A percentile compares a stretch with the other conserved stretches of the same genome.
phyloP scores from a whole-genome alignment of 192 early-diverging fungal genomes.

The Coemansia pectinata region DNA sequence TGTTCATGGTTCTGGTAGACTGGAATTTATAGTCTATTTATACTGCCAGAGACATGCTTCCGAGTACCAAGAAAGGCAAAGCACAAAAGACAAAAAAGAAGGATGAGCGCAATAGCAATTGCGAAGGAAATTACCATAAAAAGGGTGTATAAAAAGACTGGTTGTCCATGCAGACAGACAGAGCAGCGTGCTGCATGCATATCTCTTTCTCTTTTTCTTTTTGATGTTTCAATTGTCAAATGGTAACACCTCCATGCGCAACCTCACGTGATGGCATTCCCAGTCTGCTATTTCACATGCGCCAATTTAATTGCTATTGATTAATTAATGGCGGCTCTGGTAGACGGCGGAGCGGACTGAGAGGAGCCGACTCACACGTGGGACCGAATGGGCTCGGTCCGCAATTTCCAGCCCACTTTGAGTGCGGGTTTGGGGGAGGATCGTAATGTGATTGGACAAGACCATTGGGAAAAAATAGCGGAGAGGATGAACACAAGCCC shows the following conservation, averaged over 20 bases:
- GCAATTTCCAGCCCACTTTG: background rate
- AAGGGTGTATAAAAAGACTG: background rate
- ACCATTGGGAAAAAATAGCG: background rate
- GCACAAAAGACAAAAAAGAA: background rate
- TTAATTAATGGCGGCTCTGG: background rate
- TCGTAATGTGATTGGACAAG: background rate
- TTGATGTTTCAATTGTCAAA: background rate
- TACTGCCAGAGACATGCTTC: background rate
- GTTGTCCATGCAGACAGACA: background rate
- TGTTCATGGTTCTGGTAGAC: background rate
- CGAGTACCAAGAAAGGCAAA: background rate
- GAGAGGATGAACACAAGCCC: conserved; percentile 1
- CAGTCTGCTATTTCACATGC: background rate
- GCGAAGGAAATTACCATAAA: background rate
- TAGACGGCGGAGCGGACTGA: background rate
- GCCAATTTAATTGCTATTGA: background rate
- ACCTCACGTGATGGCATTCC: background rate
- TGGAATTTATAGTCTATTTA: background rate
- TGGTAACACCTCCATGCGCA: background rate
- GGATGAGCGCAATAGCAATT: background rate
- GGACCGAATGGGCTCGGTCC: background rate
- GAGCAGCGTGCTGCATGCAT: background rate
- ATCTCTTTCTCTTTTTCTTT: background rate
- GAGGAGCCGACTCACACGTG: background rate
- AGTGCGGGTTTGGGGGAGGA: background rate